phyloP scores from a whole-genome alignment of 331 rosid species.

The Malus hybrid region DNA sequence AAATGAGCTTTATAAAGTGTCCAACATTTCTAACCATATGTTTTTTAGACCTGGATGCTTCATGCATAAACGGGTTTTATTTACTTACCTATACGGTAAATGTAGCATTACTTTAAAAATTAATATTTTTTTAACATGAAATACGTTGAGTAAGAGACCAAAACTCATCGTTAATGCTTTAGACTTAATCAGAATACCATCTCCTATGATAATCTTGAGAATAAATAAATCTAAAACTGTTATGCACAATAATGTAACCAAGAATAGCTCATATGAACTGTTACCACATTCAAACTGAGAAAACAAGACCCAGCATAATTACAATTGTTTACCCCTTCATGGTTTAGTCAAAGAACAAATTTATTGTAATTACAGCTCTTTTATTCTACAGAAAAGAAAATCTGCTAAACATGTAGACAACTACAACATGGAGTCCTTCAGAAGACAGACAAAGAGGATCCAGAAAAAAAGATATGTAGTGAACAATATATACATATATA shows the following conservation, averaged over 20 bases:
- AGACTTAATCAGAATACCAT: too few relatives aligned
- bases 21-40: too few relatives aligned
- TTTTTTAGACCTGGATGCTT: too few relatives aligned
- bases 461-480: neutral
- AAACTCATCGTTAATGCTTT: neutral
- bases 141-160: neutral
- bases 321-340: neutral
- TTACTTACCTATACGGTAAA: too few relatives aligned
- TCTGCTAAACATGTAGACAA: neutral
- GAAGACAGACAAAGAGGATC: conserved; percentile 1
- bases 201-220: too few relatives aligned
- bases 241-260: neutral
- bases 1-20: too few relatives aligned
- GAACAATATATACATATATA: neutral
- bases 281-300: neutral
- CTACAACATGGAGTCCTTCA: neutral
- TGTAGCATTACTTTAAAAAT: too few relatives aligned
- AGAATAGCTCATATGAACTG: neutral
- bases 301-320: neutral
- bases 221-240: too few relatives aligned
- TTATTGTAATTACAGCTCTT: neutral
- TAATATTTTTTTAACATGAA: neutral
- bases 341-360: neutral
- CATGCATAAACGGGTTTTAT: too few relatives aligned
- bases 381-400: neutral